Percentiles rank a stretch among this genome's conserved stretches.
These are phyloP conservation scores for Gliomastix tumulicola DNA, from an alignment of 2,329 filamentous ascomycete species.

Conservation along the genomic window DNA sequence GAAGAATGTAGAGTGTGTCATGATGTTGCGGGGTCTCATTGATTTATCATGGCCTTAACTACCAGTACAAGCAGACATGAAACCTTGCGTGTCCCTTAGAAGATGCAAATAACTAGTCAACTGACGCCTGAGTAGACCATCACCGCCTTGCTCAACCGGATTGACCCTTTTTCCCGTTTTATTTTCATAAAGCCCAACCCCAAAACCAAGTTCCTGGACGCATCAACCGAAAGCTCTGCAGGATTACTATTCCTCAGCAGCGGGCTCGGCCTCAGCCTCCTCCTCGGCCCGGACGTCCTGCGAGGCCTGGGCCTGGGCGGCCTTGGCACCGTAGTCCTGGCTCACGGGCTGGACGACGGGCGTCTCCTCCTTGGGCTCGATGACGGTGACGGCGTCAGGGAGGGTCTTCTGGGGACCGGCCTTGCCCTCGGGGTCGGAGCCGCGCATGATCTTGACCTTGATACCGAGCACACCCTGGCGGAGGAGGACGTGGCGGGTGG, in stretches of 20 bases:
- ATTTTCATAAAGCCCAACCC: too few species aligned
- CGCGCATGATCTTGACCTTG: conserved; percentile 99
- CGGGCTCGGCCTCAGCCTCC: conserved; percentile 48
- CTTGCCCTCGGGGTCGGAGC: conserved; percentile 99
- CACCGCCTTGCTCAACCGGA: conserved; percentile 15
- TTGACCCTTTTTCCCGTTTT: conserved; percentile 10
- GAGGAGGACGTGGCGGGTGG: conserved; percentile 98
- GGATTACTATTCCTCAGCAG: conserved; percentile 28
- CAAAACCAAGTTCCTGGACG: too few species aligned
- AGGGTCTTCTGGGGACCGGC: conserved; percentile 94
- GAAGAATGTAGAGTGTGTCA: too few species aligned
- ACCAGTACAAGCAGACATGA: conserved; percentile 28
- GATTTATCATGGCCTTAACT: conserved; percentile 25
- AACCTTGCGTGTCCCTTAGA: conserved; percentile 27
- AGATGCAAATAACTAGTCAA: conserved; percentile 36
- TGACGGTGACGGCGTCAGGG: conserved; percentile 97
- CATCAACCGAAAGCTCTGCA: conserved; percentile 6
- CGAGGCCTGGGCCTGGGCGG: conserved; percentile 55
- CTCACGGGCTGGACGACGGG: conserved; percentile 89
- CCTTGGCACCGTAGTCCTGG: conserved; percentile 98
- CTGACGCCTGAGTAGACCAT: conserved; percentile 30
- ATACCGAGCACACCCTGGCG: conserved; percentile 99
- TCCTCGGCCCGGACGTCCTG: conserved; percentile 53
- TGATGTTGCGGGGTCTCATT: conserved; percentile 26
- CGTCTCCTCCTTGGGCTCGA: conserved; percentile 99